These are phyloP conservation scores for Populus deltoides DNA, from an alignment of 345 rosid species.

Conservation along the genomic window DNA sequence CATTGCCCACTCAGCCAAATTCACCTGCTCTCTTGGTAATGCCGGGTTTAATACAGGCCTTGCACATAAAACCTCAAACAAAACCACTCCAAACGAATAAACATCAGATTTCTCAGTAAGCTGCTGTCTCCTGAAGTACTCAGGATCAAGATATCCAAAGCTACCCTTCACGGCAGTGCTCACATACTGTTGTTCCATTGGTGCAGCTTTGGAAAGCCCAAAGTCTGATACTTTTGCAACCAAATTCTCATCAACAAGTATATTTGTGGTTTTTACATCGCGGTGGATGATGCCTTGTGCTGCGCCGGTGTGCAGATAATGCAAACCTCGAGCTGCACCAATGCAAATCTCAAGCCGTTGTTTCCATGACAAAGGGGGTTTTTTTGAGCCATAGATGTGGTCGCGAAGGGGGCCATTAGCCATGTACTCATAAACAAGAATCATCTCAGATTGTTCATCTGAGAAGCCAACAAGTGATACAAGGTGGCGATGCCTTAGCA, in stretches of 20 bases:
- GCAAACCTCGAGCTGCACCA: conserved; percentile 76
- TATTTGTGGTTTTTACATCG: conserved; percentile 82
- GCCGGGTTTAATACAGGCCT: conserved; percentile 64
- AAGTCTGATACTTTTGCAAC: conserved; percentile 78
- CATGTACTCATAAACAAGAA: conserved; percentile 87
- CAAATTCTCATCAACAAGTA: conserved; percentile 76
- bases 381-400: conserved; percentile 62
- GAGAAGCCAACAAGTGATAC: conserved; percentile 81
- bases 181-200: conserved; percentile 62
- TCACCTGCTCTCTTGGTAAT: conserved; percentile 67
- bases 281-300: conserved; percentile 80
- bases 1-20: conserved; percentile 84
- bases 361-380: conserved; percentile 66
- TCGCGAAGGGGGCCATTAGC: conserved; percentile 79
- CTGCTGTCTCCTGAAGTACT: conserved; percentile 79
- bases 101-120: conserved; percentile 85
- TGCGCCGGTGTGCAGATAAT: conserved; percentile 78
- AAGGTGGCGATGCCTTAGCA: conserved; percentile 75
- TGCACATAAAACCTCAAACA: conserved; percentile 76
- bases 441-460: conserved; percentile 76
- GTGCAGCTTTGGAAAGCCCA: conserved; percentile 74
- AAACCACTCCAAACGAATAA: conserved; percentile 82
- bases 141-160: conserved; percentile 83
- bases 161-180: conserved; percentile 93
- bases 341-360: conserved; percentile 79